These are phyloP conservation scores for Hypomyces perniciosus DNA, from an alignment of 2,329 filamentous ascomycete genomes.

Conservation along the genomic window DNA sequence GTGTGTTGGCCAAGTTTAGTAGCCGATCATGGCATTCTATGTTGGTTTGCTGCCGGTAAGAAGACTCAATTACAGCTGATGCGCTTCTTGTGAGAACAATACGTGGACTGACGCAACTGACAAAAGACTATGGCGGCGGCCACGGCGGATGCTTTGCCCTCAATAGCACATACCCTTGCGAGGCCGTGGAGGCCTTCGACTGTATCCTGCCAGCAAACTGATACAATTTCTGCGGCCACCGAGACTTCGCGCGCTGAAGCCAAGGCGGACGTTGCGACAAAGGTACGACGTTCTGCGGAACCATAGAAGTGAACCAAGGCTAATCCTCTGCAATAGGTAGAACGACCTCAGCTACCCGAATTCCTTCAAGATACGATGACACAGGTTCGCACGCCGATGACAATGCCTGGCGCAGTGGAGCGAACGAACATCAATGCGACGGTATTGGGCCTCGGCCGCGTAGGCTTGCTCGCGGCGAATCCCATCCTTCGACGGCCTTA, in stretches of 20 bases:
- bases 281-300: neutral
- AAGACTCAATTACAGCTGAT: neutral
- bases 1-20: conserved; percentile 2
- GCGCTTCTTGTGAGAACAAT: neutral
- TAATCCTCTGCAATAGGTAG: conserved; percentile 15
- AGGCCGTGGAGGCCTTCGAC: conserved; percentile 27
- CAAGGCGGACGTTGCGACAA: conserved; percentile 6
- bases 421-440: conserved; percentile 10
- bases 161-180: conserved; percentile 35
- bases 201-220: conserved; percentile 11
- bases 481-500: conserved; percentile 22
- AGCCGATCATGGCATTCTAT: conserved; percentile 8
- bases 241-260: conserved; percentile 11
- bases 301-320: neutral
- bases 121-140: conserved; percentile 31
- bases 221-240: conserved; percentile 3
- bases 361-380: conserved; percentile 22
- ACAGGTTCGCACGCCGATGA: neutral
- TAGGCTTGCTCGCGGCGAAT: conserved; percentile 26
- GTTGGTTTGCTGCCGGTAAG: conserved; percentile 21
- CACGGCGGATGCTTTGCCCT: conserved; percentile 41
- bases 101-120: neutral
- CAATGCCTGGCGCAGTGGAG: neutral
- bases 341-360: conserved; percentile 20
- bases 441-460: conserved; percentile 20